A percentile compares a stretch with the other conserved stretches of the same genome.
Conservation (phyloP, 306 rosid species). For the Trifolium pratense region DNA sequence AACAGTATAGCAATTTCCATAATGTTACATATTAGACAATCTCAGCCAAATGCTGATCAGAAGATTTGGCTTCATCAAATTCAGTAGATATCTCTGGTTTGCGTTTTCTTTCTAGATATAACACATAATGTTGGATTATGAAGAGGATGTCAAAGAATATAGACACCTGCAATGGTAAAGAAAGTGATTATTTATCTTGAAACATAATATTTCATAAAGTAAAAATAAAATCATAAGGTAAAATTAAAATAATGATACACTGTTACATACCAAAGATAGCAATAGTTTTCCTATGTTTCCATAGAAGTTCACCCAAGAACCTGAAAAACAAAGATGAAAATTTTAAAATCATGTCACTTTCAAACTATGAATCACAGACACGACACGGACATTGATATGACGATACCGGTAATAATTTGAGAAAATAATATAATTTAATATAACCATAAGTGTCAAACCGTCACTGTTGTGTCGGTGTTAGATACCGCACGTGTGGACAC, state of each 20-base stretch:
- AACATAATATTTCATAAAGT: constrained; percentile 3
- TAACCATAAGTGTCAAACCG: not conserved
- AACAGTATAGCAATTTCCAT: not conserved
- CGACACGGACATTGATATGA: too few species aligned
- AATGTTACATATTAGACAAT: constrained; percentile 42
- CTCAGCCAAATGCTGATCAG: constrained; percentile 33
- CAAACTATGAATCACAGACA: too few species aligned
- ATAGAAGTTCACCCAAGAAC: constrained; percentile 84
- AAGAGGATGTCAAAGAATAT: constrained; percentile 77
- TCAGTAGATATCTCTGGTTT: constrained; percentile 36
- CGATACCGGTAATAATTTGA: too few species aligned
- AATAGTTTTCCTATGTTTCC: constrained; percentile 84
- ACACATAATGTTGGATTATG: constrained; percentile 71
- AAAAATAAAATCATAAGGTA: not conserved
- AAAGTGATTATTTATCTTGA: not conserved
- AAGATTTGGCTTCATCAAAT: constrained; percentile 41
- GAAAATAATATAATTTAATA: too few species aligned
- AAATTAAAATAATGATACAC: constrained; percentile 11
- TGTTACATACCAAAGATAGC: constrained; percentile 71
- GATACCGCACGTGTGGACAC: too few species aligned
- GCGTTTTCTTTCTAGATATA: constrained; percentile 55
- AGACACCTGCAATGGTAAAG: constrained; percentile 56
- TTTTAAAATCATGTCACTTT: constrained; percentile 22
- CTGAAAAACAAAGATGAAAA: constrained; percentile 51
- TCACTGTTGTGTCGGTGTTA: not conserved